Percentiles rank a stretch among this genome's conserved stretches.
These are phyloP conservation scores for Podaxis rugospora DNA, from an alignment of 768 basidiomycete species.

Conservation along the genomic window DNA sequence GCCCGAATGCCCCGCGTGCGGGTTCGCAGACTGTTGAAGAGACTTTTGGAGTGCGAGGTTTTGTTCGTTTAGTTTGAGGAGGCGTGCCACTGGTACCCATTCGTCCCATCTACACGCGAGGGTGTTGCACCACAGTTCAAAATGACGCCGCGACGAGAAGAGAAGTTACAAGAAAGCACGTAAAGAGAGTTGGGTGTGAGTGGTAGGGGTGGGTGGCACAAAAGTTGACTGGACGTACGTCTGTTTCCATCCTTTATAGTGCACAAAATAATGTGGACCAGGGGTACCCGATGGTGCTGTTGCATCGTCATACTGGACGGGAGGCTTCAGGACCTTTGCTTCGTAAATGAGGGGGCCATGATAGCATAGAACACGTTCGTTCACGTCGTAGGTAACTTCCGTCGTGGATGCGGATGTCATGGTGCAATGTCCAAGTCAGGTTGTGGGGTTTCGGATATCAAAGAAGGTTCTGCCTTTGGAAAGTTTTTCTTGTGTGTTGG, in stretches of 20 bases:
- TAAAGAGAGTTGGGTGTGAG: not conserved
- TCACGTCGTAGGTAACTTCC: slow-evolving; percentile 38
- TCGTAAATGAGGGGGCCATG: slow-evolving; percentile 96
- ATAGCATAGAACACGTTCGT: slow-evolving; percentile 88
- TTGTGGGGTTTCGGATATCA: not conserved
- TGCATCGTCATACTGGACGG: slow-evolving; percentile 54
- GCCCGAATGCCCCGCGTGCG: not conserved
- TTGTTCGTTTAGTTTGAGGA: slow-evolving; percentile 81
- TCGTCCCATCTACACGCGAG: slow-evolving; percentile 81
- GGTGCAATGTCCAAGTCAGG: not conserved
- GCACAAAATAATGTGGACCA: slow-evolving; percentile 90
- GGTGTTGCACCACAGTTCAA: not conserved
- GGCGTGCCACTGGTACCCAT: slow-evolving; percentile 81
- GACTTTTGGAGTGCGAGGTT: slow-evolving; percentile 76
- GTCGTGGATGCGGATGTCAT: slow-evolving; percentile 22
- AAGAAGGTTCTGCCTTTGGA: not conserved
- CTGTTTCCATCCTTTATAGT: slow-evolving; percentile 99
- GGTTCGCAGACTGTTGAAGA: slow-evolving; percentile 30
- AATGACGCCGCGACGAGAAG: not conserved
- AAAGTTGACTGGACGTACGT: slow-evolving; percentile 50
- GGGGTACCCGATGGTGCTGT: slow-evolving; percentile 52
- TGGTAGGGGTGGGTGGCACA: not conserved
- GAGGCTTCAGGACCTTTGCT: slow-evolving; percentile 78
- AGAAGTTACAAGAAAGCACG: not conserved
- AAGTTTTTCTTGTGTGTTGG: not conserved